Base-by-base conservation (phyloP, 345 rosid genomes). In the Turritis glabra region DNA sequence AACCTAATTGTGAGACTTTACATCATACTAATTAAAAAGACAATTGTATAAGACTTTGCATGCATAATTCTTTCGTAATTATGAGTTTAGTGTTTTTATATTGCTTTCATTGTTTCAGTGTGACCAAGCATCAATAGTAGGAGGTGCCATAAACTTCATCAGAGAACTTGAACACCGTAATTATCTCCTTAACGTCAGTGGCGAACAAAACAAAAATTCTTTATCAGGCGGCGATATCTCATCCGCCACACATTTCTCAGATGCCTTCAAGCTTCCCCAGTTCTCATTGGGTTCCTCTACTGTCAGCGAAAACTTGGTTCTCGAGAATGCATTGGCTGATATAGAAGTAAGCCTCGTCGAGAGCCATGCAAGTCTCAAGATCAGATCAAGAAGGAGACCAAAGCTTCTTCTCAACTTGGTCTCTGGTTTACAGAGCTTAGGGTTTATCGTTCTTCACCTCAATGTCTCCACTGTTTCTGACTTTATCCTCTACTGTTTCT, bases 311-410 rank as follows among this genome's bases (percentile, higher is more conserved):
- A 73, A 59, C 54, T 66, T 78, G 25, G 72, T 14, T 22, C 52
- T 65, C 4, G 53, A 48, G 69, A 82, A 83, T 8, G 27, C 78
- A 47, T 27, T 64, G 66, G 75, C 59, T 27, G 82, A 74, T 54
- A 80, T 94, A 46, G 95, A 94, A 84, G 97, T 90, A 74, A 87
- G 84, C 60, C 85, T 91, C 81, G 92, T 90, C 18, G 98, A 91
- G 74, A 82, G 86, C 70, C 96, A 94, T 68, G 97, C 97, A 30
- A 90, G 79, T 75, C 78, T 94, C 38, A 94, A 86, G 69, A 90
- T 94, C 76, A 85, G 97, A 78, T 79, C 92, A 30, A 86, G 79
- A 69, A 82, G 73, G 76, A 75, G 84, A 72, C 88, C 97, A 5
- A 90, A 85, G 71, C 93, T 85, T 84, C 92, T 94, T 53, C 47